A percentile compares a stretch with the other conserved stretches of the same genome.
phyloP scores from a whole-genome alignment of 345 rosid species.

The Populus davidiana region DNA sequence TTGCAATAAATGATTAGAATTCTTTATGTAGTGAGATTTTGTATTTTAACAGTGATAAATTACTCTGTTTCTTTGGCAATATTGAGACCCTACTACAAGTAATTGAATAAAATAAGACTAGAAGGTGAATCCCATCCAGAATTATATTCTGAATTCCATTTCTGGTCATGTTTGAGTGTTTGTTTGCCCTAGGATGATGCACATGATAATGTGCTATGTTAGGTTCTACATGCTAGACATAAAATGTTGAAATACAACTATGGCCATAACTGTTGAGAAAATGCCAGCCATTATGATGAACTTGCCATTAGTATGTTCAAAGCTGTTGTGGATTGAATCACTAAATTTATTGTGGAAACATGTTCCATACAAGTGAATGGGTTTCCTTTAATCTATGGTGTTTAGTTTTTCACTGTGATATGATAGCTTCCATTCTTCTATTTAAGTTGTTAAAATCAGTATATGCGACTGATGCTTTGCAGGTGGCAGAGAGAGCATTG shows the following conservation, averaged over 20 bases:
- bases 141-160: no score
- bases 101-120: neutral
- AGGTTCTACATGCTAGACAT: neutral
- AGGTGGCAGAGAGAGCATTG: slow-evolving; percentile 34
- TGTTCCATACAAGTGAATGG: neutral
- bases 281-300: neutral
- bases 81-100: neutral
- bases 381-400: neutral
- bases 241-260: neutral
- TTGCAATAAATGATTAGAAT: neutral
- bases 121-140: neutral
- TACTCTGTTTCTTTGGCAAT: neutral
- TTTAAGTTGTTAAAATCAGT: neutral
- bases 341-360: neutral
- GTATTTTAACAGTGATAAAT: neutral
- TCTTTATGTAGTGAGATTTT: neutral
- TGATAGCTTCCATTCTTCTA: neutral
- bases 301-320: neutral
- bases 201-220: neutral
- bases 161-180: neutral
- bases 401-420: neutral
- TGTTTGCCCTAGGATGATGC: neutral
- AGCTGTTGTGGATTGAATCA: neutral
- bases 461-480: neutral
- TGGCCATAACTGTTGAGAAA: neutral